Conservation (phyloP, 164 flowering plant species). For the Magnolia officinalis region DNA sequence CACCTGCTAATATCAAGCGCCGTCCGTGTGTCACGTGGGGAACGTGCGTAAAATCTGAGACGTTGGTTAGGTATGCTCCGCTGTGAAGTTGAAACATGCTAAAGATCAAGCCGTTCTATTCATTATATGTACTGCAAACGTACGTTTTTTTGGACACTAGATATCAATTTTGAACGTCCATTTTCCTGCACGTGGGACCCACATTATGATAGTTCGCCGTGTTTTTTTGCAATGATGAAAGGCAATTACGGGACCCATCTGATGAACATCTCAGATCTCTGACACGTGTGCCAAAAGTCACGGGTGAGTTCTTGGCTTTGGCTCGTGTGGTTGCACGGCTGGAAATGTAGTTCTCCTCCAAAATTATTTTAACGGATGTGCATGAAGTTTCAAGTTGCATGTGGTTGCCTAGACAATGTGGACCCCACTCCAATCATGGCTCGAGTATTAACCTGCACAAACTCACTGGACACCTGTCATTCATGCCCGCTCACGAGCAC, state of each 20-base stretch:
- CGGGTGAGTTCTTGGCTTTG: no score
- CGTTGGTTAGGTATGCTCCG: no score
- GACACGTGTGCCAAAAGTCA: no score
- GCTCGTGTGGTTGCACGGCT: no score
- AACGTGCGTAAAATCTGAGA: not conserved
- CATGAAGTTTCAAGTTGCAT: slow-evolving; percentile 49
- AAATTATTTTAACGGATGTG: not conserved
- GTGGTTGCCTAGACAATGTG: slow-evolving; percentile 45
- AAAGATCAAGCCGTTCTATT: no score
- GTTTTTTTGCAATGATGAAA: no score
- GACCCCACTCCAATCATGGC: slow-evolving; percentile 47
- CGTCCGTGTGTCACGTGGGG: not conserved
- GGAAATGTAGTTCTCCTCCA: no score
- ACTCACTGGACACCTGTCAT: slow-evolving; percentile 26
- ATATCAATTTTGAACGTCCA: no score
- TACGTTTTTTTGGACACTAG: no score
- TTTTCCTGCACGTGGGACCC: not conserved
- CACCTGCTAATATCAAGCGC: not conserved
- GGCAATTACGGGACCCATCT: no score
- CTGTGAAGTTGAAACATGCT: not conserved
- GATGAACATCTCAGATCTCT: no score
- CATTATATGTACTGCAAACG: no score
- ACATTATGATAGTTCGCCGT: not conserved
- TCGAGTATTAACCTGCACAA: slow-evolving; percentile 45
- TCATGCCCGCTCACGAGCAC: not conserved